Evolutionary conservation across 2,329 filamentous ascomycete genomes (phyloP).

Genomic region (Neofusicoccum umdonicola): DNA sequence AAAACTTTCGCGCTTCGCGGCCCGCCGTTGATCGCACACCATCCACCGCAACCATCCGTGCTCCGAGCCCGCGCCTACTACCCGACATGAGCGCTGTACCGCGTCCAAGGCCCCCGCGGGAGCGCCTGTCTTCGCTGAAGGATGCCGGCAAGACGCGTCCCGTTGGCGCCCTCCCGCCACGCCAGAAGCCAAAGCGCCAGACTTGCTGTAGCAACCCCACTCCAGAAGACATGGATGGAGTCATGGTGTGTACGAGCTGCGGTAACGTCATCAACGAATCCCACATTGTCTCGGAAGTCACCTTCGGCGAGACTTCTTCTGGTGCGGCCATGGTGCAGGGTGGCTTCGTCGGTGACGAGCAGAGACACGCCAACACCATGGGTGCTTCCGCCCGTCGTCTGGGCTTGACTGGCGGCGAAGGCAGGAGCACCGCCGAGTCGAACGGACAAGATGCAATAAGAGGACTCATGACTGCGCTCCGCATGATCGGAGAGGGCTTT

Average conservation of each 20-base stretch:
- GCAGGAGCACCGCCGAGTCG: slow-evolving; percentile 63
- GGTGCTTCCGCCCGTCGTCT: slow-evolving; percentile 39
- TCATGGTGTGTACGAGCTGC: slow-evolving; percentile 72
- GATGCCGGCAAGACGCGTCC: slow-evolving; percentile 21
- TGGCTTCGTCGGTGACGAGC: slow-evolving; percentile 80
- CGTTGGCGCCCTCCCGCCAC: slow-evolving; percentile 9
- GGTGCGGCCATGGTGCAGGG: slow-evolving; percentile 90
- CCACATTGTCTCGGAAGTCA: slow-evolving; percentile 88
- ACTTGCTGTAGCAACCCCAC: slow-evolving; percentile 31
- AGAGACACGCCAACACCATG: slow-evolving; percentile 69
- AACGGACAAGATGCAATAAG: slow-evolving; percentile 47
- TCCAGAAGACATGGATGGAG: slow-evolving; percentile 30
- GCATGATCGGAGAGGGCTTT: slow-evolving; percentile 34
- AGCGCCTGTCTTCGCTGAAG: slow-evolving; percentile 29
- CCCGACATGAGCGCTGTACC: slow-evolving; percentile 15
- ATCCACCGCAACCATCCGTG: not conserved
- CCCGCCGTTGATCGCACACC: not conserved
- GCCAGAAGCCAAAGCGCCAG: slow-evolving; percentile 21
- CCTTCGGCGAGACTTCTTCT: slow-evolving; percentile 81
- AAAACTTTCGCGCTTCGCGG: not conserved
- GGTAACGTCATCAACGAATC: slow-evolving; percentile 80
- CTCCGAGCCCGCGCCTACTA: not conserved
- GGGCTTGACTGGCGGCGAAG: slow-evolving; percentile 49
- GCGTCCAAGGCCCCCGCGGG: slow-evolving; percentile 19
- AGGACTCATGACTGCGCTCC: slow-evolving; percentile 38